phyloP scores from a whole-genome alignment of 257 asterid genomes.

The Verbascum thapsus region DNA sequence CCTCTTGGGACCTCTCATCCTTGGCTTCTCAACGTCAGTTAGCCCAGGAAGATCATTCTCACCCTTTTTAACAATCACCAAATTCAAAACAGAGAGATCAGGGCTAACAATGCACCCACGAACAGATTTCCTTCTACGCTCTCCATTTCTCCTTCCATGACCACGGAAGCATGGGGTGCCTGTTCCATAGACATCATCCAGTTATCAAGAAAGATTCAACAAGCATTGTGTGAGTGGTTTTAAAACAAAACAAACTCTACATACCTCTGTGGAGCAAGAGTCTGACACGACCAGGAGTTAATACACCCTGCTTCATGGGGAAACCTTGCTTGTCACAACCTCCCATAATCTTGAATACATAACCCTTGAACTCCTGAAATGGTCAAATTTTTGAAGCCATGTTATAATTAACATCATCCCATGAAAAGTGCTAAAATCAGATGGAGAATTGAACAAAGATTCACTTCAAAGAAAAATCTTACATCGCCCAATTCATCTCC shows the following conservation, averaged over 20 bases:
- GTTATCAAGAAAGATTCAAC: not conserved
- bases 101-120: conserved; percentile 90
- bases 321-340: too few species aligned
- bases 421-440: not conserved
- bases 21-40: too few species aligned
- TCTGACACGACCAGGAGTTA: conserved; percentile 59
- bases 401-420: not conserved
- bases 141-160: conserved; percentile 72
- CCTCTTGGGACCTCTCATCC: too few species aligned
- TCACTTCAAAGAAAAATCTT: not conserved
- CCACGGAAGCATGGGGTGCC: too few species aligned
- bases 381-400: not conserved
- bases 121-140: conserved; percentile 78
- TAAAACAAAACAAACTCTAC: not conserved
- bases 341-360: too few species aligned
- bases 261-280: conserved; percentile 50
- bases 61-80: too few species aligned
- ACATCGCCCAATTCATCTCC: conserved; percentile 63
- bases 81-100: too few species aligned
- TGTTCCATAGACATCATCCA: conserved; percentile 7
- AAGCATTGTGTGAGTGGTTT: not conserved
- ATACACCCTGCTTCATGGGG: conserved; percentile 67
- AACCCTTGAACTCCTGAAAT: too few species aligned
- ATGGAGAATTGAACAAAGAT: not conserved
- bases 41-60: too few species aligned